Base-by-base conservation (phyloP, 768 basidiomycete genomes). In the Jaapia argillacea region DNA sequence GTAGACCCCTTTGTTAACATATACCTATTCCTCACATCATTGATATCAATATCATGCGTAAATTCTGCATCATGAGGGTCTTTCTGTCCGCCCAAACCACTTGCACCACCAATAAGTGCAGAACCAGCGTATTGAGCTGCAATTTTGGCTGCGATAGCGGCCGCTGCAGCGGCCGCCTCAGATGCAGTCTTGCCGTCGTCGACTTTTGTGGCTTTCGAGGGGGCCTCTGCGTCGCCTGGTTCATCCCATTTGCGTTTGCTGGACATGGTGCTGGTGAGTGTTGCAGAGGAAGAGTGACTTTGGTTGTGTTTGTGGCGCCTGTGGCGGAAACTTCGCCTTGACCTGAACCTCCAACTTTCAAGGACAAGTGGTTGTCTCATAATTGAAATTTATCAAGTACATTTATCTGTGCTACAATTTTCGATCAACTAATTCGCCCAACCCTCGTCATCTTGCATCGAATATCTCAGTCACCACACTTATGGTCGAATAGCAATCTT, bases 21-120 rank as follows among this genome's bases (percentile, higher is more conserved):
- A 62, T 97, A 98, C 51, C 94, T 73, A 64, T 98, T 98, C 59
- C 93, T 70, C 40, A 92, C 70, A 62, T 98, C 93, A 59, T 98
- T 97, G 61, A 98, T 96, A 60, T 97, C 94, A 44, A 97, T 93
- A 56, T 96, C 89, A 51, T 87, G 75, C 10, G 79, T 82, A 53
- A 81, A 97, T 37, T 86, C 87, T 35, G 72, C 86, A 51, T 88
- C 85, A 40, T 85, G 77, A 2, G 70, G 68, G 56, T 88, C 86
- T 50, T 76, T 75, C 40, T 63, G 53, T 14, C 70, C 53, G 3
- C 55, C 68, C 47, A 58, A 51, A 31, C 48, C 70, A 52, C 58
- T 60, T 2, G 64, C 67, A n/a, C n/a, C n/a, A n/a, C n/a, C n/a
- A n/a, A n/a, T n/a, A n/a, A n/a, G n/a, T n/a, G n/a, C n/a, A n/a